Evolutionary conservation across 1,139 yeast genomes (phyloP).

Genomic region (Yamadazyma membranifaciens): DNA sequence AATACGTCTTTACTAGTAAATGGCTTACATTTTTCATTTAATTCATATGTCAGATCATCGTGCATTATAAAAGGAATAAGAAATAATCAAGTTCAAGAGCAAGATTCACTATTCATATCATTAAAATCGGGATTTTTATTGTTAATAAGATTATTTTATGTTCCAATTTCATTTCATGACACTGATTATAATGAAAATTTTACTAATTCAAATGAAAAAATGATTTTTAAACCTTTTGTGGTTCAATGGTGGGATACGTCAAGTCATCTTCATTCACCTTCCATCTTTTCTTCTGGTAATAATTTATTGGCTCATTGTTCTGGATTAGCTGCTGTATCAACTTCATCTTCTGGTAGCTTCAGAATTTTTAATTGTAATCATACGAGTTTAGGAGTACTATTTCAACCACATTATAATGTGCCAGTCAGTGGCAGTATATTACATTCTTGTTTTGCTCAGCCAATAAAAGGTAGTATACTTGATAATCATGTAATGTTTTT

Average conservation of each 20-base stretch:
- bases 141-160: slow-evolving; percentile 33
- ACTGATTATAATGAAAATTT: slow-evolving; percentile 21
- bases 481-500: slow-evolving; percentile 37
- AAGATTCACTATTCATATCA: slow-evolving; percentile 44
- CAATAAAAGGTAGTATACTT: slow-evolving; percentile 22
- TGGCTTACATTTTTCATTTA: slow-evolving; percentile 31
- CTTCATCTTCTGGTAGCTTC: slow-evolving; percentile 36
- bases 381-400: slow-evolving; percentile 35
- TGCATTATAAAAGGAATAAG: slow-evolving; percentile 29
- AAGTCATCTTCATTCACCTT: slow-evolving; percentile 19
- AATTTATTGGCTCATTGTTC: slow-evolving; percentile 32
- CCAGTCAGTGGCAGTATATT: slow-evolving; percentile 41
- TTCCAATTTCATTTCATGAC: slow-evolving; percentile 31
- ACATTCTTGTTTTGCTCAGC: slow-evolving; percentile 44
- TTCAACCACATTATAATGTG: slow-evolving; percentile 39
- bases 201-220: slow-evolving; percentile 3
- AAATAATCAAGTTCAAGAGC: slow-evolving; percentile 21
- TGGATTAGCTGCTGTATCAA: slow-evolving; percentile 40
- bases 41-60: slow-evolving; percentile 37
- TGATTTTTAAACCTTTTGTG: slow-evolving; percentile 40
- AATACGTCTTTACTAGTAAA: slow-evolving; percentile 35
- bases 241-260: slow-evolving; percentile 53
- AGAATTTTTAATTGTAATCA: slow-evolving; percentile 37
- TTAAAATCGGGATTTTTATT: slow-evolving; percentile 43
- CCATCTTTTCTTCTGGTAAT: slow-evolving; percentile 34